phyloP scores from a whole-genome alignment of 129 eudicot species.

The Flaveria bidentis region DNA sequence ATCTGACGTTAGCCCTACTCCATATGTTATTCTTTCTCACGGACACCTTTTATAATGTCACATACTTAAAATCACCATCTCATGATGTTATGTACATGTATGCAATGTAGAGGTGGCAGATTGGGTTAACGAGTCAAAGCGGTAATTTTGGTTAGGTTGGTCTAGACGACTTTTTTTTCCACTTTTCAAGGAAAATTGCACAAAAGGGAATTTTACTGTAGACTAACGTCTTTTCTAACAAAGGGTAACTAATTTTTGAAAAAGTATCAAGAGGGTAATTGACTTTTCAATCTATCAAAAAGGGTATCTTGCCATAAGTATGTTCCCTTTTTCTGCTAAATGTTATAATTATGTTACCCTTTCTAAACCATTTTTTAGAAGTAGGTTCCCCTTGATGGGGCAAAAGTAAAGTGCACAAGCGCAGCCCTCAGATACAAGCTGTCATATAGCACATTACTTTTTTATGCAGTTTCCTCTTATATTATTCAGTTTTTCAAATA shows the following conservation, averaged over 20 bases:
- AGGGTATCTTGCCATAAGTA: background rate
- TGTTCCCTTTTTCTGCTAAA: background rate
- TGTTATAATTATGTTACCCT: background rate
- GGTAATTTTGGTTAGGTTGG: background rate
- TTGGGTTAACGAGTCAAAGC: background rate
- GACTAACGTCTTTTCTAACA: background rate
- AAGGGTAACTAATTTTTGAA: background rate
- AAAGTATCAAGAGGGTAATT: background rate
- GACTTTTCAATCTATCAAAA: background rate
- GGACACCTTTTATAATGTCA: background rate
- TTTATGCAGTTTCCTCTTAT: background rate
- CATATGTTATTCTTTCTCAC: background rate
- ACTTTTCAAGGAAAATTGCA: background rate
- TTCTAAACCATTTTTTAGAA: background rate
- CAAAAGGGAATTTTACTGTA: background rate
- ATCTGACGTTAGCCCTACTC: background rate
- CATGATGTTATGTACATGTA: background rate
- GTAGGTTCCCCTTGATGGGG: background rate
- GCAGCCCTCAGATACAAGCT: background rate
- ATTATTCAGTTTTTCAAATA: background rate
- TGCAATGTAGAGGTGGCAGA: background rate
- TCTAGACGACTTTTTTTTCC: background rate
- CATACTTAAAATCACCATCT: conserved; percentile 10
- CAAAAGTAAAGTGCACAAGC: background rate
- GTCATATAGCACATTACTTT: background rate